Conservation (phyloP, 73 alveolate genomes). For the Stentor coeruleus region DNA sequence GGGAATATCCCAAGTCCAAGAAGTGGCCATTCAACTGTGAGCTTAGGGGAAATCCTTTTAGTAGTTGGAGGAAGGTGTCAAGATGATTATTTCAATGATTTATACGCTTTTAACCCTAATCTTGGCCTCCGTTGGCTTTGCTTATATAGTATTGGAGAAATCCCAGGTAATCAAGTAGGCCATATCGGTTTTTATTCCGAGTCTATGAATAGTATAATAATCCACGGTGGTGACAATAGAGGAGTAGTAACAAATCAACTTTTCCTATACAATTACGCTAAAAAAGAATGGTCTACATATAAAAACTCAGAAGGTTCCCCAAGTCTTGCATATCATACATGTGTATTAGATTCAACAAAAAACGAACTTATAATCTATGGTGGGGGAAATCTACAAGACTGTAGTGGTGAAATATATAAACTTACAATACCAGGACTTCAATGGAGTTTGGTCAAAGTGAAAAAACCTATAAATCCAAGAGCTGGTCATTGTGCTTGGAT, state of each 20-base stretch:
- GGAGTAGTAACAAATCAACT: not conserved
- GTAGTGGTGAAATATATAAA: not conserved
- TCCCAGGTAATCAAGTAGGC: not conserved
- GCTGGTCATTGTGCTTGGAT: slow-evolving; percentile 18
- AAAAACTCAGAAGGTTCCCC: not conserved
- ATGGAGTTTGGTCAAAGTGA: not conserved
- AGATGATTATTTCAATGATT: not conserved
- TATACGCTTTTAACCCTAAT: slow-evolving; percentile 14
- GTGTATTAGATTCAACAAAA: not conserved
- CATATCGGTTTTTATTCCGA: not conserved
- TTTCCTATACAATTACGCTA: not conserved
- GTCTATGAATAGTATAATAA: not conserved
- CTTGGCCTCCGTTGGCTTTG: slow-evolving; percentile 24
- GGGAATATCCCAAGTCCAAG: slow-evolving; percentile 6
- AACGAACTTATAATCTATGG: not conserved
- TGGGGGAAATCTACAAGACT: slow-evolving; percentile 20
- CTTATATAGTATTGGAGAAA: not conserved
- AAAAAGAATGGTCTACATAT: not conserved
- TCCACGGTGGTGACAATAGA: slow-evolving; percentile 15
- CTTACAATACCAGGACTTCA: not conserved
- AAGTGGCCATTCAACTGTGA: not conserved
- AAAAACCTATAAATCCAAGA: not conserved
- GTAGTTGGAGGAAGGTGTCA: not conserved
- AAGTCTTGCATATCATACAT: slow-evolving; percentile 7
- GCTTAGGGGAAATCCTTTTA: slow-evolving; percentile 1